These are phyloP conservation scores for Prunus yedoensis DNA, from an alignment of 331 rosid genomes.

Conservation along the genomic window DNA sequence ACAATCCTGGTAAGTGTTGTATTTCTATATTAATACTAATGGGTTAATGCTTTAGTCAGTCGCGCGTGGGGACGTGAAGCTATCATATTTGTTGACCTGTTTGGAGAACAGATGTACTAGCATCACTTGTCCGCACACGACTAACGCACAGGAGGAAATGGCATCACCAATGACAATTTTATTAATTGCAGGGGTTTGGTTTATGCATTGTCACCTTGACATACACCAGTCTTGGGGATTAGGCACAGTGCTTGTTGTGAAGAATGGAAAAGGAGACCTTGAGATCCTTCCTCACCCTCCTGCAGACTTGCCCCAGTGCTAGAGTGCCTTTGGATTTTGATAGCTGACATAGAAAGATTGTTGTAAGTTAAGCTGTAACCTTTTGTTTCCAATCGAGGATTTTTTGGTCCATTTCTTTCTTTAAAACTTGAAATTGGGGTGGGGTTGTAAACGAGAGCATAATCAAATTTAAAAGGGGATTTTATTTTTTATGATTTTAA, in stretches of 20 bases:
- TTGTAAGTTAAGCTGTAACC: conserved; percentile 14
- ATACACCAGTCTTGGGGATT: conserved; percentile 87
- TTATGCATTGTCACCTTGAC: conserved; percentile 80
- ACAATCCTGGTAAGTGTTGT: conserved; percentile 68
- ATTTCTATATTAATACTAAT: background rate
- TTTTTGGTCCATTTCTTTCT: conserved; percentile 30
- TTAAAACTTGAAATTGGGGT: background rate
- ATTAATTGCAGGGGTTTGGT: conserved; percentile 71
- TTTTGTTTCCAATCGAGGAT: conserved; percentile 20
- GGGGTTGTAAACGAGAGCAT: conserved; percentile 15
- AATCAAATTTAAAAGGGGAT: background rate
- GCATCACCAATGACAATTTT: background rate
- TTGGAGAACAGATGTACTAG: background rate
- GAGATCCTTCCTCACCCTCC: conserved; percentile 76
- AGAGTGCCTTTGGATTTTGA: conserved; percentile 30
- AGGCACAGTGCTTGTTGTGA: conserved; percentile 71
- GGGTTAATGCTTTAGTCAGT: background rate
- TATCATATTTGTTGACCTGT: background rate
- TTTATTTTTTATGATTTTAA: background rate
- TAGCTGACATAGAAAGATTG: conserved; percentile 24
- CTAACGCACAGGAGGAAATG: background rate
- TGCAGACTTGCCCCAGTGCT: conserved; percentile 67
- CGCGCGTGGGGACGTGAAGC: background rate
- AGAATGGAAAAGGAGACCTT: conserved; percentile 64
- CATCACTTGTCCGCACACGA: background rate